Percentiles rank a stretch among this genome's conserved stretches.
Evolutionary conservation across 768 basidiomycete genomes (phyloP).

Genomic region (Udeniomyces megalosporus): DNA sequence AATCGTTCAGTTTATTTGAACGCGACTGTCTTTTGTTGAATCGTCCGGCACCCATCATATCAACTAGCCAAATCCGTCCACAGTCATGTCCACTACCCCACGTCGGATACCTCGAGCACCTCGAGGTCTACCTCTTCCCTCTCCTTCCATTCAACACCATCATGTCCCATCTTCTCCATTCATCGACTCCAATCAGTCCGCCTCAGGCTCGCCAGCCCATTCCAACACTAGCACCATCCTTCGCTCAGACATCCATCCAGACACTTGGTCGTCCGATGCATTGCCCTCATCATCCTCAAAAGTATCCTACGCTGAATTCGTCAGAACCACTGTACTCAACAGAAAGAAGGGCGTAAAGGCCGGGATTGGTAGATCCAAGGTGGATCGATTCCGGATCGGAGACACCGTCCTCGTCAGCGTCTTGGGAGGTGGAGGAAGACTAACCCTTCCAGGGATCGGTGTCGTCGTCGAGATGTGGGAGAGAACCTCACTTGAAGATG

Average conservation of each 20-base stretch:
- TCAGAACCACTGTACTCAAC: neutral
- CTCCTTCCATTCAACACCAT: neutral
- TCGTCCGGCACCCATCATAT: no score
- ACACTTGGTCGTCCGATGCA: neutral
- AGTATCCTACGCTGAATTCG: no score
- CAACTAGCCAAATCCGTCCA: no score
- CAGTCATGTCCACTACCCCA: no score
- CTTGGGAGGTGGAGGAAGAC: neutral
- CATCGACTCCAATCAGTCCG: neutral
- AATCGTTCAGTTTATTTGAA: no score
- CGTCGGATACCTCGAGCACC: no score
- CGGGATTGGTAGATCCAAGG: neutral
- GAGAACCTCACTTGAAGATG: conserved; percentile 9
- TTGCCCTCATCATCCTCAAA: neutral
- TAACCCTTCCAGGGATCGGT: conserved; percentile 5
- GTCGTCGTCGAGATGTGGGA: conserved; percentile 16
- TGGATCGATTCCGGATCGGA: neutral
- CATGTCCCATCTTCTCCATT: no score
- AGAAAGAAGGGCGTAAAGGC: neutral
- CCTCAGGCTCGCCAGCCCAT: no score
- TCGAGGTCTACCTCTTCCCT: neutral
- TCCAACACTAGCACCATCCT: no score
- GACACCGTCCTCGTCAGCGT: conserved; percentile 7
- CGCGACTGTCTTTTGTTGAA: no score
- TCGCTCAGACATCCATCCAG: neutral